These are phyloP conservation scores for Cajanus cajan DNA, from an alignment of 306 rosid genomes.

Conservation along the genomic window DNA sequence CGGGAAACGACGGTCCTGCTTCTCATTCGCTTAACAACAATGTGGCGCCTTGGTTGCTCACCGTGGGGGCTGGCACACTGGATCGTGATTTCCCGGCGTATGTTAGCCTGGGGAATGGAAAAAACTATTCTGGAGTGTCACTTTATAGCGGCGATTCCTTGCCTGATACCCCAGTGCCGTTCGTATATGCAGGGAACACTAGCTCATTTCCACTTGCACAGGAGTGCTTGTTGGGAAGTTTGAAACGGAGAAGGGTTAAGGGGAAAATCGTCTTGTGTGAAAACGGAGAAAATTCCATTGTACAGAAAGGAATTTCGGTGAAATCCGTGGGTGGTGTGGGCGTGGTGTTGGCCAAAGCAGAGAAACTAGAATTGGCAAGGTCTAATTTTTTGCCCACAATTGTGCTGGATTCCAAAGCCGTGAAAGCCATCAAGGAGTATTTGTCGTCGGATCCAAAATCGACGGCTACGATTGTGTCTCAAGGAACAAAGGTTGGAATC, in stretches of 20 bases:
- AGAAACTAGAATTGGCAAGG: no score
- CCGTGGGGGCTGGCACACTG: constrained; percentile 87
- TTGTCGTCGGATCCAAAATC: constrained; percentile 38
- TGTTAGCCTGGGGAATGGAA: constrained; percentile 64
- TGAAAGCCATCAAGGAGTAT: constrained; percentile 45
- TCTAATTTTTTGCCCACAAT: constrained; percentile 58
- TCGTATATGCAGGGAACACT: constrained; percentile 59
- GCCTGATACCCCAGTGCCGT: constrained; percentile 30
- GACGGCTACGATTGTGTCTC: constrained; percentile 42
- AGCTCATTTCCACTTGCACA: no score
- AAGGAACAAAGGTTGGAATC: constrained; percentile 59
- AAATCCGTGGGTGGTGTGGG: constrained; percentile 72
- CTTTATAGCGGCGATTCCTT: constrained; percentile 40
- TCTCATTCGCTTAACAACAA: constrained; percentile 42
- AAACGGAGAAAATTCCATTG: constrained; percentile 51
- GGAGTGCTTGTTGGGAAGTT: no score
- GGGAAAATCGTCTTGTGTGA: constrained; percentile 79
- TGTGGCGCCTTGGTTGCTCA: constrained; percentile 81
- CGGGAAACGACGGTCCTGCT: constrained; percentile 73
- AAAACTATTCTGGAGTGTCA: constrained; percentile 63
- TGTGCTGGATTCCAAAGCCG: constrained; percentile 49
- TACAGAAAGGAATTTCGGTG: constrained; percentile 61
- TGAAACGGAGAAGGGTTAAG: constrained; percentile 53
- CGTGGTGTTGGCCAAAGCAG: constrained; percentile 64
- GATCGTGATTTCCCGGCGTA: constrained; percentile 82